Percentiles rank a stretch among this genome's conserved stretches.
Evolutionary conservation across 176 grass and related monocot genomes (phyloP).

Genomic region (Aegilops longissima): DNA sequence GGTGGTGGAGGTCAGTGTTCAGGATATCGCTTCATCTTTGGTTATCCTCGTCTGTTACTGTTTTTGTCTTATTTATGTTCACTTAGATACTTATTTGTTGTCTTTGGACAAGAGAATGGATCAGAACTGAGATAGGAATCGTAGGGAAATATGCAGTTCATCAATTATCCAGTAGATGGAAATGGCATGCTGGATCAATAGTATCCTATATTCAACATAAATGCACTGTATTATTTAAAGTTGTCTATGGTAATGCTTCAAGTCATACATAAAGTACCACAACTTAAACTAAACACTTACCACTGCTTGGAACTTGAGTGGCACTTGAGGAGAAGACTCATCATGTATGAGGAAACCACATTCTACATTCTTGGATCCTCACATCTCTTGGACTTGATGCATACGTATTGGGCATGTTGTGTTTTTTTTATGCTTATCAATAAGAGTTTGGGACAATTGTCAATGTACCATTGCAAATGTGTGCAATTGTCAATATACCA

Average conservation of each 20-base stretch:
- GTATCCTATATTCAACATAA: neutral
- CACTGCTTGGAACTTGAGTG: neutral
- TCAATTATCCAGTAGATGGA: neutral
- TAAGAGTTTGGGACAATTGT: neutral
- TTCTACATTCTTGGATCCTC: neutral
- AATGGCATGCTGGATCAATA: conserved; percentile 7
- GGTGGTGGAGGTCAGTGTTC: conserved; percentile 96
- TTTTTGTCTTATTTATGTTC: neutral
- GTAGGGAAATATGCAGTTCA: neutral
- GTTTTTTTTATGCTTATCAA: neutral
- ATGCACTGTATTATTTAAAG: neutral
- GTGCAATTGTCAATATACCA: neutral
- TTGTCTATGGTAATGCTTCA: neutral
- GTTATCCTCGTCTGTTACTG: neutral
- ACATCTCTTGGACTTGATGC: neutral
- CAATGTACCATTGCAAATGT: neutral
- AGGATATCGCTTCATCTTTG: conserved; percentile 14
- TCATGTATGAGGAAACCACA: neutral
- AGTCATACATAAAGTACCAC: neutral
- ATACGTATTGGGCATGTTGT: neutral
- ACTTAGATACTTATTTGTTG: neutral
- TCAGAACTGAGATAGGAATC: neutral
- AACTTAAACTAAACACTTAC: neutral
- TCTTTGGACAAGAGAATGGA: neutral
- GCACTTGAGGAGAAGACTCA: neutral